These are phyloP conservation scores for Vitis hybrid DNA, from an alignment of 177 flowering plant species.

Conservation along the genomic window DNA sequence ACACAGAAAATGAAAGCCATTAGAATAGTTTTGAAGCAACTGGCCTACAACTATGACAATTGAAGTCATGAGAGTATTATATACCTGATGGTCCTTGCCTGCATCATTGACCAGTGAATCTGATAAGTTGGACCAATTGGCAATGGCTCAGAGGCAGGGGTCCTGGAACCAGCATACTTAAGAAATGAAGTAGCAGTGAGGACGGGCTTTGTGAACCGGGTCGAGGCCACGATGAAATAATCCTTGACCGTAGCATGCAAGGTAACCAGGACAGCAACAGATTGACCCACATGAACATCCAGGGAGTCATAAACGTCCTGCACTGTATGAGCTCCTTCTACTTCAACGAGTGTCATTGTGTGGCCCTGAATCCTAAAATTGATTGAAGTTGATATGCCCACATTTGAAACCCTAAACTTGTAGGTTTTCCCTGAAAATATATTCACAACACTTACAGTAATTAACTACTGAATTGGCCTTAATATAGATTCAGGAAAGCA, in stretches of 20 bases:
- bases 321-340: slow-evolving; percentile 53
- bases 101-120: slow-evolving; percentile 55
- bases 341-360: slow-evolving; percentile 40
- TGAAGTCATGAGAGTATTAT: neutral
- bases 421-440: slow-evolving; percentile 40
- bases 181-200: slow-evolving; percentile 39
- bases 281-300: slow-evolving; percentile 57
- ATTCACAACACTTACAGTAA: neutral
- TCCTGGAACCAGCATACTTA: slow-evolving; percentile 33
- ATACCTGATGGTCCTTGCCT: slow-evolving; percentile 60
- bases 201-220: slow-evolving; percentile 42
- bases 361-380: slow-evolving; percentile 60
- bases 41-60: neutral
- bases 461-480: neutral
- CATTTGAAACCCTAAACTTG: slow-evolving; percentile 48
- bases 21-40: neutral
- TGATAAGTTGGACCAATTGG: slow-evolving; percentile 41
- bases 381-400: slow-evolving; percentile 42
- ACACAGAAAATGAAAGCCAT: neutral
- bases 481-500: no score
- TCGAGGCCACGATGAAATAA: slow-evolving; percentile 50
- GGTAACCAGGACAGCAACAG: slow-evolving; percentile 39
- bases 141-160: slow-evolving; percentile 30
- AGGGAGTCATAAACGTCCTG: slow-evolving; percentile 44
- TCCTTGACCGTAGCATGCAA: slow-evolving; percentile 21